A percentile compares a stretch with the other conserved stretches of the same genome.
phyloP scores from a whole-genome alignment of 2,329 filamentous ascomycete species.

The Neonectria sp. region DNA sequence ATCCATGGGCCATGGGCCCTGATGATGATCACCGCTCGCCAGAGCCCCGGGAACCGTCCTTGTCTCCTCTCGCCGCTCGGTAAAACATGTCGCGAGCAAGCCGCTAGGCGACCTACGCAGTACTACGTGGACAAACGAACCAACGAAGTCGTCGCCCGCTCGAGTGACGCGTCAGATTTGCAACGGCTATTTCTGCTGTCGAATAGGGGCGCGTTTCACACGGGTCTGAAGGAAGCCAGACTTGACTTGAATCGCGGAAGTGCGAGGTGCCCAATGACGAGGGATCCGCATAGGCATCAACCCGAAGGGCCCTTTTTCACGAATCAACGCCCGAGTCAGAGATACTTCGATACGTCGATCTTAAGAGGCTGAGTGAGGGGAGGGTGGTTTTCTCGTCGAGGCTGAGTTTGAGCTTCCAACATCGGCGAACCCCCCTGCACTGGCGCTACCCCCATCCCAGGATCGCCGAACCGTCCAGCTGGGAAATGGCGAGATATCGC shows the following conservation, averaged over 20 bases:
- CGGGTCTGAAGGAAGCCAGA: not conserved
- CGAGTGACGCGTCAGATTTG: constrained; percentile 2
- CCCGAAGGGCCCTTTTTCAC: not conserved
- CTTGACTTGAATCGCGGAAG: not conserved
- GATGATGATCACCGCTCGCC: not conserved
- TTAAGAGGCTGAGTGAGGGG: not conserved
- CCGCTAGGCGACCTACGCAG: not conserved
- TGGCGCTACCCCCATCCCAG: not conserved
- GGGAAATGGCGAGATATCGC: constrained; percentile 38
- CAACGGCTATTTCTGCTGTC: not conserved
- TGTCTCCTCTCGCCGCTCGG: not conserved
- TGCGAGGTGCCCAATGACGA: not conserved
- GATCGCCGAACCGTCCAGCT: constrained; percentile 37
- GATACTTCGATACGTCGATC: not conserved
- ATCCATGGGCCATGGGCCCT: not conserved
- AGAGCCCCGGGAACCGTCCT: not conserved
- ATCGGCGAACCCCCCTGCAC: not conserved
- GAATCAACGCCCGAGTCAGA: not conserved
- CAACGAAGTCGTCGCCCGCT: not conserved
- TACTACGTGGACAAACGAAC: not conserved
- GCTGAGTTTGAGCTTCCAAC: not conserved
- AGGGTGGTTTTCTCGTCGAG: not conserved
- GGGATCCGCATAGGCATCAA: constrained; percentile 2
- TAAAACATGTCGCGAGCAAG: not conserved
- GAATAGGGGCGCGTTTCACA: constrained; percentile 4